Percentiles rank a stretch among this genome's conserved stretches.
phyloP scores from a whole-genome alignment of 768 basidiomycete genomes.

The Cystofilobasidium macerans region DNA sequence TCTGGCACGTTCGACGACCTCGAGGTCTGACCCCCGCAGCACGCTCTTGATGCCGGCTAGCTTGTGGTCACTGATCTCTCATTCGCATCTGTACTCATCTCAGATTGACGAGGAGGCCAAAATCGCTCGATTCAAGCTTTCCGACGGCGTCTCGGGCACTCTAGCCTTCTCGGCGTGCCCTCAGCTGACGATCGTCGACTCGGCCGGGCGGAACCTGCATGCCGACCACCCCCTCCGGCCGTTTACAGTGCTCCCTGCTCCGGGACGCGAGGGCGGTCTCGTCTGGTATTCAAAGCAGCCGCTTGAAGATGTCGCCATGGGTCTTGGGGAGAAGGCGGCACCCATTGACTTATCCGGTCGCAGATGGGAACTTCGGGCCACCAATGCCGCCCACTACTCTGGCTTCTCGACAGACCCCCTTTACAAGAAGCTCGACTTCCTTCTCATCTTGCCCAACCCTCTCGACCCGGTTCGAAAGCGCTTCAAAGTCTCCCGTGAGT shows the following conservation, averaged over 20 bases:
- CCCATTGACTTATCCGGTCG: conserved; percentile 1
- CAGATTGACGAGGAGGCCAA: conserved; percentile 10
- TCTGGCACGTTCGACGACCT: not conserved
- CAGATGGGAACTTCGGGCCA: conserved; percentile 8
- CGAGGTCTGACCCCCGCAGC: no score
- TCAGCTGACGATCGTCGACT: conserved; percentile 12
- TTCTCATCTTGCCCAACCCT: conserved; percentile 30
- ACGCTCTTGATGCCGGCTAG: no score
- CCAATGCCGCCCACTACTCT: not conserved
- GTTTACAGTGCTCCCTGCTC: not conserved
- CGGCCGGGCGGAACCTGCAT: conserved; percentile 7
- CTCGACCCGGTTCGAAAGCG: conserved; percentile 17
- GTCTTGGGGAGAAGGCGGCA: conserved; percentile 22
- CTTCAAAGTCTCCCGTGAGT: conserved; percentile 9
- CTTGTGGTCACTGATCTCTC: no score
- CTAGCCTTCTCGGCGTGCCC: conserved; percentile 12
- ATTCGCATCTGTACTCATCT: not conserved
- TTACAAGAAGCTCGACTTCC: conserved; percentile 38
- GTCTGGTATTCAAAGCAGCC: not conserved
- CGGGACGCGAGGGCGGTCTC: conserved; percentile 8
- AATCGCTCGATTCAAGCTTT: not conserved
- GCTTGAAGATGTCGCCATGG: not conserved
- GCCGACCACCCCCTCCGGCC: conserved; percentile 5
- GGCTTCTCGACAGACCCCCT: conserved; percentile 18
- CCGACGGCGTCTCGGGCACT: not conserved